Evolutionary conservation across 177 flowering plant species (phyloP), one percentile per base, ranked within the genome.

Genomic region (Vitis hybrid): DNA sequence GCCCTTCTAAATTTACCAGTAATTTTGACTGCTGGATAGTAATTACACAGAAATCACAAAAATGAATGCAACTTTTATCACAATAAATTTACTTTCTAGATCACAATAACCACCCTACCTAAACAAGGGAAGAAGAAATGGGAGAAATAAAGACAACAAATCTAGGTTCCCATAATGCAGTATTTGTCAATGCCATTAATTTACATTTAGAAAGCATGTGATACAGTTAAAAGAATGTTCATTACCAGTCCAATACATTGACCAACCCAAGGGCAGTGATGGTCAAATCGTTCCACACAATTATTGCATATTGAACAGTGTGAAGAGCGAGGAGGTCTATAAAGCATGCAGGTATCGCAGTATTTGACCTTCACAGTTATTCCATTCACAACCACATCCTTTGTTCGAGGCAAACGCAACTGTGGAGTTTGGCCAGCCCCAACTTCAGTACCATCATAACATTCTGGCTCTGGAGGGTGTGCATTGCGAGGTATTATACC

Each of bases 261-360:
- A 13, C 87, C 87, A 74, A 84, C 84, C 87, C 87, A 84, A 56
- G 87, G 87, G 70, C 87, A 84, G 74, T 84, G 87, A 52, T 84
- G 87, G 64, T 84, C 87, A 68, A 82, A 84, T 66, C 76, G 65
- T 67, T 84, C 75, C 62, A 84, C 87, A 67, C 87, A 84, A 66
- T 84, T 84, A 58, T 82, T 74, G 75, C 86, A 82, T 55, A 80
- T 80, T 18, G 86, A 82, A 48, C 86, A 82, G 71, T 82, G 87
- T 62, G 85, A 82, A 56, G 84, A 76, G 65, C 87, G 84, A 61
- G 87, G 85, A 50, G 85, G 84, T 64, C 87, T 78, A 48, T 80
- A 82, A 53, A 80, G 84, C 87, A 82, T 82, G 77, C 87, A 84
- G 14, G 87, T 84, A 65, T 82, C 85, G 72, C 87, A 84, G 72